Evolutionary conservation across 169 alveolate genomes (phyloP), one percentile per base, ranked within the genome.

Genomic region (Cyclospora cayetanensis): DNA sequence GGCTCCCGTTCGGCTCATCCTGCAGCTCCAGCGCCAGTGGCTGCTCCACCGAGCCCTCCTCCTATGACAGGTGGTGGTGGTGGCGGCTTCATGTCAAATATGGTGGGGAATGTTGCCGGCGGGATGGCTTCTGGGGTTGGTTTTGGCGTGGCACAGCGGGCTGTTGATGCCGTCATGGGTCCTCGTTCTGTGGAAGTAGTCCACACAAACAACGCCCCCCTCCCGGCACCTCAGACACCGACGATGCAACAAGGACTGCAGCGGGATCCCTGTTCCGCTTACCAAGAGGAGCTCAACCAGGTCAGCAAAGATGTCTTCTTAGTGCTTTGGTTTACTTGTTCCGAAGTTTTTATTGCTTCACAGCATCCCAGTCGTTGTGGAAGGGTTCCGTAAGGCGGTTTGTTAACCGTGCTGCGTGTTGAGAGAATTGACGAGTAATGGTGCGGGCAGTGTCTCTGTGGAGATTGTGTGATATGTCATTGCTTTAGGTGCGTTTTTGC

Each of bases 151-250:
- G 95, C 95, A 2, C 93, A 93, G 66, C 88, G 95, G 2, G 95
- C 95, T 0, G 94, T 93, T 2, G 95, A 93, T 29, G 93, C 94
- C 9, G 93, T 93, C 27, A 65, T 93, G 87, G 95, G 95, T 1
- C 93, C 94, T 34, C 92, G 95, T 34, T 93, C 92, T 65, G 83
- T 91, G 89, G 95, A 93, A 74, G 95, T 90, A 22, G 94, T 93
- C 42, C 95, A 93, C 90, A 72, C 92, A 15, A 90, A 82, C 93
- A 76, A 22, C 39, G 66, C 39, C 15, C 66, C 91, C 11, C 41
- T 90, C 4, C 65, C 86, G 12, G 66, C 94, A 20, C 68, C 93
- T 1, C 74, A 63, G 22, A 83, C 74, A 76, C 90, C 53, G 34
- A 35, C 35, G 39, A 20, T 74, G 92, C 68, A 60, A 37, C 94